Evolutionary conservation across 768 basidiomycete genomes (phyloP).

Genomic region (Pulveroboletus sp.): DNA sequence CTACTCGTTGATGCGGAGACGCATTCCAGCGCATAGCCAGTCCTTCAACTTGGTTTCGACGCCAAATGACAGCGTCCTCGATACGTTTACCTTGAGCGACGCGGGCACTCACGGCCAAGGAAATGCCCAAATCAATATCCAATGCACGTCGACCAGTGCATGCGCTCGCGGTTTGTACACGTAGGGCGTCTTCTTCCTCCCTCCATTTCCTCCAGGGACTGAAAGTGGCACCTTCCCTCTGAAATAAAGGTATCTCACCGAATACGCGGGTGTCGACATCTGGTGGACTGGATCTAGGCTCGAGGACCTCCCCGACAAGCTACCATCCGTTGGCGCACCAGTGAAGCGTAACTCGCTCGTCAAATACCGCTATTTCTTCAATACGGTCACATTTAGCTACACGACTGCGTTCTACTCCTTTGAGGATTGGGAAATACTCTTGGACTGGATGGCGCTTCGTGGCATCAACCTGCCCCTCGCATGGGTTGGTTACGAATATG

Average conservation of each 20-base stretch:
- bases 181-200: conserved; percentile 18
- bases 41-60: conserved; percentile 31
- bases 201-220: not conserved
- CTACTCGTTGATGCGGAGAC: conserved; percentile 32
- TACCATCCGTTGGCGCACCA: conserved; percentile 30
- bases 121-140: conserved; percentile 21
- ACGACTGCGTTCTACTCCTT: conserved; percentile 39
- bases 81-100: conserved; percentile 34
- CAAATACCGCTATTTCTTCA: conserved; percentile 39
- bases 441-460: conserved; percentile 39
- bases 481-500: conserved; percentile 39
- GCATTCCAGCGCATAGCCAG: conserved; percentile 30
- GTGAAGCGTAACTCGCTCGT: conserved; percentile 33
- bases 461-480: conserved; percentile 41
- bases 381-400: conserved; percentile 41
- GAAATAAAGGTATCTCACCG: conserved; percentile 31
- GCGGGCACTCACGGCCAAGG: conserved; percentile 5
- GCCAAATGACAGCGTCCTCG: conserved; percentile 15
- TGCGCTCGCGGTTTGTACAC: conserved; percentile 37
- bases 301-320: conserved; percentile 22
- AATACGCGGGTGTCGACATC: conserved; percentile 36
- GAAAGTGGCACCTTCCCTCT: not conserved
- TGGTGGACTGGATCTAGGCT: conserved; percentile 43
- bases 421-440: conserved; percentile 35
- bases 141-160: conserved; percentile 34